phyloP scores from a whole-genome alignment of 2,329 filamentous ascomycete genomes.

The Gremmenia infestans region DNA sequence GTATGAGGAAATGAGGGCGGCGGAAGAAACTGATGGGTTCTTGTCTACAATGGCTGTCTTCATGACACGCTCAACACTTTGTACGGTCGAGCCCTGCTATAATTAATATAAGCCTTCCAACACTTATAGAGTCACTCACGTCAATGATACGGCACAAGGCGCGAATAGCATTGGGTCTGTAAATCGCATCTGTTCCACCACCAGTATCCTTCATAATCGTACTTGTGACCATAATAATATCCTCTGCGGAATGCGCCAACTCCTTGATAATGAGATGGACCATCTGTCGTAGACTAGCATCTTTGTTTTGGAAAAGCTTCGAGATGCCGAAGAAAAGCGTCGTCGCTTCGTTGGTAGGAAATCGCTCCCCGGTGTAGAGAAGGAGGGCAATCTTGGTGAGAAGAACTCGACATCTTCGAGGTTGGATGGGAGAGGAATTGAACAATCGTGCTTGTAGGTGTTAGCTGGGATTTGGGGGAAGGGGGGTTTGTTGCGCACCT shows the following conservation, averaged over 20 bases:
- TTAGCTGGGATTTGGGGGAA: constrained; percentile 34
- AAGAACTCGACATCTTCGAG: constrained; percentile 93
- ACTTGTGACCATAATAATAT: constrained; percentile 99
- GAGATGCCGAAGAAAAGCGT: constrained; percentile 98
- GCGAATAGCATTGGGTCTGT: constrained; percentile 91
- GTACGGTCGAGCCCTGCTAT: constrained; percentile 78
- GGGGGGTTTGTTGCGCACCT: constrained; percentile 51
- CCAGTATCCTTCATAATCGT: constrained; percentile 99
- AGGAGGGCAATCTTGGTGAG: constrained; percentile 96
- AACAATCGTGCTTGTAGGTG: constrained; percentile 77
- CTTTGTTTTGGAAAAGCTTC: constrained; percentile 99
- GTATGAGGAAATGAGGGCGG: constrained; percentile 93
- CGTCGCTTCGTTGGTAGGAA: constrained; percentile 95
- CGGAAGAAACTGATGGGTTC: constrained; percentile 93
- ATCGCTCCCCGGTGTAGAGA: constrained; percentile 93
- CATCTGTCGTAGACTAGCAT: constrained; percentile 97
- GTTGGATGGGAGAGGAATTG: constrained; percentile 95
- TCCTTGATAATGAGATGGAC: constrained; percentile 98
- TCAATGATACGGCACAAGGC: constrained; percentile 96
- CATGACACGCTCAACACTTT: constrained; percentile 96
- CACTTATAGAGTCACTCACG: constrained; percentile 46
- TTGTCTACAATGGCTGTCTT: constrained; percentile 99
- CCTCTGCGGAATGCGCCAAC: constrained; percentile 88
- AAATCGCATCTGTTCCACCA: constrained; percentile 88
- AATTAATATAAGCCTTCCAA: constrained; percentile 23